phyloP scores from a whole-genome alignment of 257 asterid genomes.

The Gentiana dahurica region DNA sequence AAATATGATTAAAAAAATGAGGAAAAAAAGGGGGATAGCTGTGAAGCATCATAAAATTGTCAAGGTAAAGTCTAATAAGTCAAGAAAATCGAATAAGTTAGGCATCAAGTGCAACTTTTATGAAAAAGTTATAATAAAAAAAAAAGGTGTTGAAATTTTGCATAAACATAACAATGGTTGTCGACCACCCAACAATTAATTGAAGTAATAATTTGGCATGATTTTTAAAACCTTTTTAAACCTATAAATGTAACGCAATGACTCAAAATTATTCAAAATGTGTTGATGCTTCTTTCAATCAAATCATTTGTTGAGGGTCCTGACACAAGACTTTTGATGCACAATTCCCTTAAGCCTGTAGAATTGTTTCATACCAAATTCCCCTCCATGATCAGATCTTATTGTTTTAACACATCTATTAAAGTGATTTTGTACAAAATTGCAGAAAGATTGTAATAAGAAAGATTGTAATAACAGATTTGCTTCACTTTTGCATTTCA shows the following conservation, averaged over 20 bases:
- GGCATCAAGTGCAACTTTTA: constrained; percentile 1
- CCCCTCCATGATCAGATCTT: too few species aligned
- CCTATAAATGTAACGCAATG: constrained; percentile 5
- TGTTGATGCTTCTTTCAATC: not conserved
- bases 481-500: too few species aligned
- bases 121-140: not conserved
- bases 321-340: too few species aligned
- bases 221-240: not conserved
- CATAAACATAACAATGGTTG: not conserved
- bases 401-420: too few species aligned
- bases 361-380: too few species aligned
- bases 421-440: too few species aligned
- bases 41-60: not conserved
- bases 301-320: not conserved
- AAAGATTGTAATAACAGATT: too few species aligned
- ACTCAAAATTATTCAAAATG: not conserved
- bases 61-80: too few species aligned
- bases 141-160: not conserved
- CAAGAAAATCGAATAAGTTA: too few species aligned
- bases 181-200: constrained; percentile 2
- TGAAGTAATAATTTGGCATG: constrained; percentile 2
- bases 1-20: not conserved
- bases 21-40: not conserved
- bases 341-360: too few species aligned
- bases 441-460: too few species aligned